Evolutionary conservation across 352 stramenopile genomes (phyloP).

Genomic region (Thalassiosira delicatula): DNA sequence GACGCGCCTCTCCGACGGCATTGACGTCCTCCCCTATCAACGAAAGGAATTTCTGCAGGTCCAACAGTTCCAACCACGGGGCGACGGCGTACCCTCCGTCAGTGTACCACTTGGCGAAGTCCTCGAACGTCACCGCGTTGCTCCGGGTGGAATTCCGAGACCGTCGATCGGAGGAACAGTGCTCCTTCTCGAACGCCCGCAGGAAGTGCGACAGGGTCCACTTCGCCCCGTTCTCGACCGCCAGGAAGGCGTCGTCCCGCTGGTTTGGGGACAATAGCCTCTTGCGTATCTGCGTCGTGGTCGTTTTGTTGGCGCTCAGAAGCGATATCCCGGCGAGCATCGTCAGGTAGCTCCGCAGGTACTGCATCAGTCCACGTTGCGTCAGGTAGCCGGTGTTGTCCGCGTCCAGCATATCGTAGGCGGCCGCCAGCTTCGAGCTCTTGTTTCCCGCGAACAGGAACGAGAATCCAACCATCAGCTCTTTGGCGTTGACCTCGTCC

Average conservation of each 20-base stretch:
- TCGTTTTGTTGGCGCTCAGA: slow-evolving; percentile 61
- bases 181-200: slow-evolving; percentile 54
- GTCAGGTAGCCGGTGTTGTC: slow-evolving; percentile 88
- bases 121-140: slow-evolving; percentile 89
- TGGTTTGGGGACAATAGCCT: slow-evolving; percentile 43
- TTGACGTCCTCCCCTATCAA: slow-evolving; percentile 68
- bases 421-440: slow-evolving; percentile 83
- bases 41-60: slow-evolving; percentile 91
- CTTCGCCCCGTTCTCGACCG: slow-evolving; percentile 76
- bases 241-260: slow-evolving; percentile 60
- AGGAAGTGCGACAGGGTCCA: slow-evolving; percentile 81
- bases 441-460: slow-evolving; percentile 86
- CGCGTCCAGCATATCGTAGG: slow-evolving; percentile 84
- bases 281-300: slow-evolving; percentile 59
- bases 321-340: slow-evolving; percentile 88
- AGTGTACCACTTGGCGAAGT: slow-evolving; percentile 96
- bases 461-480: slow-evolving; percentile 82
- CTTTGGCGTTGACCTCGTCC: slow-evolving; percentile 75
- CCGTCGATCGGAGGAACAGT: slow-evolving; percentile 10
- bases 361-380: slow-evolving; percentile 91
- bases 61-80: slow-evolving; percentile 95
- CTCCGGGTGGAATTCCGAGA: slow-evolving; percentile 32
- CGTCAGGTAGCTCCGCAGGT: slow-evolving; percentile 92
- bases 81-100: slow-evolving; percentile 92
- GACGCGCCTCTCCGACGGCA: slow-evolving; percentile 10